A percentile compares a stretch with the other conserved stretches of the same genome.
Conservation (phyloP, 2,329 filamentous ascomycete genomes). For the Fusarium abutilonis region DNA sequence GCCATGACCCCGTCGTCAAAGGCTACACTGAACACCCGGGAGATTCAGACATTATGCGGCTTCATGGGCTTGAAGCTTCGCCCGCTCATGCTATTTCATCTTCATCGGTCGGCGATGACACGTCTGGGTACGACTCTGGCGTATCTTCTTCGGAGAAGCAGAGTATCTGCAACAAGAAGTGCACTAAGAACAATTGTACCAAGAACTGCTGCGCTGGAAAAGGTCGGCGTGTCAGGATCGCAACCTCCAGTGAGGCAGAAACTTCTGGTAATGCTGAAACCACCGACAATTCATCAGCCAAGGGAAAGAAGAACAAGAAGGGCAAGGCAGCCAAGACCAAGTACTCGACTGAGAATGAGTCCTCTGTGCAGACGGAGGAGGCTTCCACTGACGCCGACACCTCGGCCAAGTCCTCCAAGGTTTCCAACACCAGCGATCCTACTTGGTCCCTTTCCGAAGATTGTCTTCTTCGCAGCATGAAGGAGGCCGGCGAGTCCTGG, state of each 20-base stretch:
- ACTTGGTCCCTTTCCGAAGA: constrained; percentile 52
- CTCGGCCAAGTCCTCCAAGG: constrained; percentile 7
- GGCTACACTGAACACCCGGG: constrained; percentile 1
- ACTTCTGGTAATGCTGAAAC: not conserved
- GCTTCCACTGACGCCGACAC: constrained; percentile 11
- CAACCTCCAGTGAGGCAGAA: constrained; percentile 9
- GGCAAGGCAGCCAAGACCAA: not conserved
- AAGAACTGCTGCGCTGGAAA: constrained; percentile 2
- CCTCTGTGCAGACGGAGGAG: constrained; percentile 4
- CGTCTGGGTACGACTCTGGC: not conserved
- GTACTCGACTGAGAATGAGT: constrained; percentile 18
- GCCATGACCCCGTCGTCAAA: not conserved
- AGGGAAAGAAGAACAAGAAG: constrained; percentile 20
- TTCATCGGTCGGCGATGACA: constrained; percentile 8
- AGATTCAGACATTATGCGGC: not conserved
- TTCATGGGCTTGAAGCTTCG: constrained; percentile 1
- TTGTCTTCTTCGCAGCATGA: constrained; percentile 49
- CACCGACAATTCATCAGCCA: not conserved
- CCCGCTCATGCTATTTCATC: not conserved
- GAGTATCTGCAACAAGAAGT: constrained; percentile 13
- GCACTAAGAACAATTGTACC: not conserved
- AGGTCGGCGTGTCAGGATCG: constrained; percentile 4
- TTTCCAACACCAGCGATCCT: constrained; percentile 5
- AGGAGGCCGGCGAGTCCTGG: constrained; percentile 47
- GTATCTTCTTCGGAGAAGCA: not conserved